phyloP scores from a whole-genome alignment of 2,329 filamentous ascomycete species.

The Arthroderma uncinatum region DNA sequence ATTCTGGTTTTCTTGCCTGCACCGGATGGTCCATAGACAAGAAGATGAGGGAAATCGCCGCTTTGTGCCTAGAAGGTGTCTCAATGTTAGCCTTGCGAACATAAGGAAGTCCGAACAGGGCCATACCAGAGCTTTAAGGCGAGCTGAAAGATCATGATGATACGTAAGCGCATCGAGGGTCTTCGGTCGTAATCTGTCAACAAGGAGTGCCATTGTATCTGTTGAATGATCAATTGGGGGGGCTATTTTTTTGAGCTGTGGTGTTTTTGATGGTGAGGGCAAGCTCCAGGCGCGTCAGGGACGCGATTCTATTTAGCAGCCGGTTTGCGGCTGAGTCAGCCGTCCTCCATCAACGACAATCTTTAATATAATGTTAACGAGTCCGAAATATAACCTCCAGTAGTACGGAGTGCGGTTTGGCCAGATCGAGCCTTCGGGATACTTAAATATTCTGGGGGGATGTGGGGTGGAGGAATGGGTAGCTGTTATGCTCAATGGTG shows the following conservation, averaged over 20 bases:
- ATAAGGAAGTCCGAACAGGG: neutral
- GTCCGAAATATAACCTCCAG: no score
- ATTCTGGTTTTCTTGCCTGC: slow-evolving; percentile 97
- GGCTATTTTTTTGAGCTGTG: neutral
- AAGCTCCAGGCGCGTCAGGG: slow-evolving; percentile 25
- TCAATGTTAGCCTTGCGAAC: slow-evolving; percentile 10
- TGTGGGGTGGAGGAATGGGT: no score
- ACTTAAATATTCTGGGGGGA: no score
- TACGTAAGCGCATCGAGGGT: slow-evolving; percentile 58
- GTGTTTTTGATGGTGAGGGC: neutral
- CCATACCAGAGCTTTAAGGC: slow-evolving; percentile 71
- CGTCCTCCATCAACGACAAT: no score
- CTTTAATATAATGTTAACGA: no score
- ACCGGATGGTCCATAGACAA: slow-evolving; percentile 92
- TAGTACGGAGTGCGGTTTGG: no score
- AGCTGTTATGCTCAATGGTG: no score
- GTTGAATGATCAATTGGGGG: neutral
- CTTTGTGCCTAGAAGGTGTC: slow-evolving; percentile 62
- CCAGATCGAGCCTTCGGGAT: no score
- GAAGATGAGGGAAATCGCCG: slow-evolving; percentile 93
- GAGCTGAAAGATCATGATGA: slow-evolving; percentile 75
- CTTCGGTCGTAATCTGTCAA: slow-evolving; percentile 50
- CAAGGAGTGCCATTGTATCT: slow-evolving; percentile 48
- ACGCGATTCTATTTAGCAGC: neutral
- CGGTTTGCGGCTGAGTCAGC: no score